Percentiles rank a stretch among this genome's conserved stretches.
Conservation (phyloP, 2,329 filamentous ascomycete genomes). For the Aspergillus quadricinctus region DNA sequence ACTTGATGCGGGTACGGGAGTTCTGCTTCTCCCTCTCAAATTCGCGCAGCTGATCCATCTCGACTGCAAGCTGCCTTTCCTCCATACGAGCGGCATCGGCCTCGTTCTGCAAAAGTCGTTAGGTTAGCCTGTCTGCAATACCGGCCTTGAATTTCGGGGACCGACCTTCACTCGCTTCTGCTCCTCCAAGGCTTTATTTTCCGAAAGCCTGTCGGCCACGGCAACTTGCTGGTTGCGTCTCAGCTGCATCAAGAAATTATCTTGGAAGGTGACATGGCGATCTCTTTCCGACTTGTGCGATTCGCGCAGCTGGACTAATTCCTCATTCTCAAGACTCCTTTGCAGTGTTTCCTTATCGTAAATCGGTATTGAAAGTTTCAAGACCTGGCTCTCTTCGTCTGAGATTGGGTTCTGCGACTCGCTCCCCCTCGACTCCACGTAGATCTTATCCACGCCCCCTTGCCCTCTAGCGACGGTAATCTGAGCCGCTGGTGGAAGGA, state of each 20-base stretch:
- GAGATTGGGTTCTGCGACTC: constrained; percentile 4
- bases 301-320: constrained; percentile 28
- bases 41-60: constrained; percentile 43
- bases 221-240: constrained; percentile 26
- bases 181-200: constrained; percentile 29
- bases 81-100: constrained; percentile 34
- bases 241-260: constrained; percentile 25
- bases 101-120: constrained; percentile 29
- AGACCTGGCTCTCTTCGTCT: constrained; percentile 14
- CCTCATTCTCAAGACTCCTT: constrained; percentile 30
- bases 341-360: constrained; percentile 33
- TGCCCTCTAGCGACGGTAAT: constrained; percentile 24
- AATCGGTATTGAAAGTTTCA: constrained; percentile 30
- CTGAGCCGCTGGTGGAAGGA: constrained; percentile 25
- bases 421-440: constrained; percentile 20
- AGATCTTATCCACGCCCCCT: constrained; percentile 32
- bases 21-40: constrained; percentile 42
- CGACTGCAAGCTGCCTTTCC: constrained; percentile 41
- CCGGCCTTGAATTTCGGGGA: not conserved
- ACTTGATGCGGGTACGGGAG: constrained; percentile 41
- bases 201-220: constrained; percentile 24
- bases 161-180: constrained; percentile 38
- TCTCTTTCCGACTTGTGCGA: constrained; percentile 26
- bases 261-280: constrained; percentile 33
- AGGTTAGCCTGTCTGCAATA: not conserved